phyloP scores from a whole-genome alignment of 2,329 filamentous ascomycete species.

The Calonectria pseudoturangicola region DNA sequence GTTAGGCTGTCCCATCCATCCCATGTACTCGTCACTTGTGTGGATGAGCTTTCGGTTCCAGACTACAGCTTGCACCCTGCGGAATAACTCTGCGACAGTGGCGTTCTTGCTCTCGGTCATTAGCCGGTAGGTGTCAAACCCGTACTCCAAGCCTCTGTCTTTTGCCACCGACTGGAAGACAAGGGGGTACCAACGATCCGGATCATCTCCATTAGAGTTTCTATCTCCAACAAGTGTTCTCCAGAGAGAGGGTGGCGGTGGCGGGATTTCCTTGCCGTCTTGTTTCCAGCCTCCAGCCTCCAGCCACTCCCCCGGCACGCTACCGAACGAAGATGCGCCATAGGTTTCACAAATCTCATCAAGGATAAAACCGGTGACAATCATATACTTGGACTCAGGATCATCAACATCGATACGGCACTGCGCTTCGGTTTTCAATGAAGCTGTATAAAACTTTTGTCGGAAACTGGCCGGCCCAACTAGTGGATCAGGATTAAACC shows the following conservation, averaged over 20 bases:
- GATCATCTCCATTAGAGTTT: background rate
- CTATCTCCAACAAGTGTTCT: background rate
- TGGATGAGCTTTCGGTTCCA: background rate
- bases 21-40: background rate
- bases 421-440: background rate
- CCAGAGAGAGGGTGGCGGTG: background rate
- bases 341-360: background rate
- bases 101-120: constrained; percentile 16
- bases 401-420: background rate
- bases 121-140: constrained; percentile 5
- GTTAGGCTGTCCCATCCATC: background rate
- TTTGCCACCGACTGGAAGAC: constrained; percentile 22
- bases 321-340: constrained; percentile 8
- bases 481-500: background rate
- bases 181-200: constrained; percentile 7
- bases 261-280: background rate
- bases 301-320: constrained; percentile 16
- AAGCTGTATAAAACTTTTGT: constrained; percentile 6
- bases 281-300: background rate
- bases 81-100: constrained; percentile 16
- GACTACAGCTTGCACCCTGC: background rate
- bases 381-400: background rate
- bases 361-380: background rate
- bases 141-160: background rate
- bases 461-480: background rate